These are phyloP conservation scores for Trichosporon faecale DNA, from an alignment of 1,284 basidiomycete genomes.

Conservation along the genomic window DNA sequence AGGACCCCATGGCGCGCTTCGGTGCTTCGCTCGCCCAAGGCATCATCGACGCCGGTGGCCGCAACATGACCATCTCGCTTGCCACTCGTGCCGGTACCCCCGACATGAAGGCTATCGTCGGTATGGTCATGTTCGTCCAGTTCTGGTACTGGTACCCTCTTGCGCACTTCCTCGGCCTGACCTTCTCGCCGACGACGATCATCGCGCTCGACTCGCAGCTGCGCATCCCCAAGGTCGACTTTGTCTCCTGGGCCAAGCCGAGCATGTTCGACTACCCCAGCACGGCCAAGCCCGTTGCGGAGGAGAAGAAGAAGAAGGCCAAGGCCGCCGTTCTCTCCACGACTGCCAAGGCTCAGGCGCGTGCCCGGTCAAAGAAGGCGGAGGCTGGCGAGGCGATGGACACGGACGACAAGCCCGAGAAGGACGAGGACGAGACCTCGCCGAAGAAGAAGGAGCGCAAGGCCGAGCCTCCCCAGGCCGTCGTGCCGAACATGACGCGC, in stretches of 20 bases:
- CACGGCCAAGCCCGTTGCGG: conserved; percentile 78
- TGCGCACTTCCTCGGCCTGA: conserved; percentile 85
- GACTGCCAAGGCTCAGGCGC: conserved; percentile 86
- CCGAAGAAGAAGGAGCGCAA: conserved; percentile 30
- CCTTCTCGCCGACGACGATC: conserved; percentile 89
- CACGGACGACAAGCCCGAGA: conserved; percentile 56
- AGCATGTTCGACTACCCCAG: conserved; percentile 86
- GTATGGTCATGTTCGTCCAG: conserved; percentile 92
- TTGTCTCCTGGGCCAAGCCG: conserved; percentile 79
- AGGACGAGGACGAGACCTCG: conserved; percentile 55
- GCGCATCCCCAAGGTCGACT: conserved; percentile 86
- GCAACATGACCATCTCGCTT: conserved; percentile 88
- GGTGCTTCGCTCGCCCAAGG: conserved; percentile 92
- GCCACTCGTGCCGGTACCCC: conserved; percentile 82
- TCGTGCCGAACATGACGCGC: conserved; percentile 81
- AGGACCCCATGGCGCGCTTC: conserved; percentile 95
- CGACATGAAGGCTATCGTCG: conserved; percentile 88
- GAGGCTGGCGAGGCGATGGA: conserved; percentile 74
- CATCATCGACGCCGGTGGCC: conserved; percentile 90
- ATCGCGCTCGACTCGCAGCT: conserved; percentile 82
- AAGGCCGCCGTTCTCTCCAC: conserved; percentile 91
- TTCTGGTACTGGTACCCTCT: conserved; percentile 99
- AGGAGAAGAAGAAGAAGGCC: conserved; percentile 83
- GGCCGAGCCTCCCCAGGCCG: conserved; percentile 71
- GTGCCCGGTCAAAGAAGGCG: conserved; percentile 73